Base-by-base conservation (phyloP, 495 filamentous ascomycete species). In the Paragyromitra xinjiangensis region DNA sequence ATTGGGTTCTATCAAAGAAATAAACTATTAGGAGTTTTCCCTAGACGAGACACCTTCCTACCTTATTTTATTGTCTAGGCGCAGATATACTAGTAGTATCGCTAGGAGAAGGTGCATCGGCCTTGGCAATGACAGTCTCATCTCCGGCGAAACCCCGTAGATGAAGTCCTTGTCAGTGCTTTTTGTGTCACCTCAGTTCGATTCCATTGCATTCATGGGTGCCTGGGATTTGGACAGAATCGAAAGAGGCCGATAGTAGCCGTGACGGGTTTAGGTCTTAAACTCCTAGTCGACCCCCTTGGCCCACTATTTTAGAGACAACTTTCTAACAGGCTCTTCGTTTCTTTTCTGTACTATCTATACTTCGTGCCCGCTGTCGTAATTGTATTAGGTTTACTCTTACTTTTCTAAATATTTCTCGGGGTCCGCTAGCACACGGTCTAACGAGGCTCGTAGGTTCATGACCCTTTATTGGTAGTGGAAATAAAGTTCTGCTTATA, bases 31-130 rank as follows among this genome's bases (percentile, higher is more conserved):
- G 22, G 48, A 5, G 6, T 64, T 44, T 42, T n/a, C 34, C 63
- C 61, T 12, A 56, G 48, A 66, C 42, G 19, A 44, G 11, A 3
- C 22, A 58, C 70, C 70, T 66, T 66, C 70, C 70, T 73, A 66
- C 70, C 58, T 73, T n/a, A 67, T 58, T n/a, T 58, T 48, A 11
- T 61, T 19, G 55, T 9, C 14, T 16, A 39, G 58, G 14, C 7
- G 42, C 22, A 34, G 29, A 34, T 34, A 5, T 11, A n/a, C n/a
- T n/a, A n/a, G n/a, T n/a, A 16, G 11, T n/a, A 3, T 62, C 58
- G 12, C 12, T 40, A 24, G 37, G 16, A 14, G 37, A 40, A 22
- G 14, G 1, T n/a, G 11, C 44, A 12, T 6, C 55, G 16, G 4
- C 29, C 4, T 34, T 3, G 29, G 7, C 26, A 37, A 58, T 29